phyloP scores from a whole-genome alignment of 148 eudicot genomes.

The Salicornia ramosissima region DNA sequence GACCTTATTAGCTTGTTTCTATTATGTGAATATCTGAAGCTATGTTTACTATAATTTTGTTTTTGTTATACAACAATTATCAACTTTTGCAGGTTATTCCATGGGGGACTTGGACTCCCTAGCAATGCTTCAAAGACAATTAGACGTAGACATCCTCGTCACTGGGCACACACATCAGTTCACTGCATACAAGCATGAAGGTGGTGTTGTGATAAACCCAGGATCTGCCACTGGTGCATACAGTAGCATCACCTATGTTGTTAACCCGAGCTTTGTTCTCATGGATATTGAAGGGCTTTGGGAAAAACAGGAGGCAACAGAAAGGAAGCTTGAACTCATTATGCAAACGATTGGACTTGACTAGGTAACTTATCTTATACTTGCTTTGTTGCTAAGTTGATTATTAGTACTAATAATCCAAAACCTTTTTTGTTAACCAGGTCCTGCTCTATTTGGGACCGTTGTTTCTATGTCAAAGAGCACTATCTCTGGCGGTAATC shows the following conservation, averaged over 20 bases:
- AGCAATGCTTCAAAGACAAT: conserved; percentile 96
- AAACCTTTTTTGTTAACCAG: no score
- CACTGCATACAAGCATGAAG: conserved; percentile 98
- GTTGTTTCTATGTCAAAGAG: no score
- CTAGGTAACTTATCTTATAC: no score
- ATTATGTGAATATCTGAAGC: background rate
- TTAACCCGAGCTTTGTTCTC: conserved; percentile 96
- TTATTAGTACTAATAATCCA: no score
- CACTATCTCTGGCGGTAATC: no score
- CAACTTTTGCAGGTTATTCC: conserved; percentile 60
- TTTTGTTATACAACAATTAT: background rate
- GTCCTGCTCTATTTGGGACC: no score
- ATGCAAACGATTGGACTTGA: no score
- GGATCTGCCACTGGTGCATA: conserved; percentile 97
- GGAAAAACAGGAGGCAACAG: no score
- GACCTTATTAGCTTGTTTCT: background rate
- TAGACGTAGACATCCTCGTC: conserved; percentile 93
- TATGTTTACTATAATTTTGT: background rate
- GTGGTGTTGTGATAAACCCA: conserved; percentile 95
- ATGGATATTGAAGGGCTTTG: conserved; percentile 96
- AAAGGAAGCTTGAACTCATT: no score
- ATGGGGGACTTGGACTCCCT: conserved; percentile 93
- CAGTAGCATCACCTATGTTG: conserved; percentile 94
- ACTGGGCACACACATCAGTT: conserved; percentile 98
- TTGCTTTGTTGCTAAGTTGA: no score